Evolutionary conservation across 352 stramenopile species (phyloP).

Genomic region (Globisporangium canariense): DNA sequence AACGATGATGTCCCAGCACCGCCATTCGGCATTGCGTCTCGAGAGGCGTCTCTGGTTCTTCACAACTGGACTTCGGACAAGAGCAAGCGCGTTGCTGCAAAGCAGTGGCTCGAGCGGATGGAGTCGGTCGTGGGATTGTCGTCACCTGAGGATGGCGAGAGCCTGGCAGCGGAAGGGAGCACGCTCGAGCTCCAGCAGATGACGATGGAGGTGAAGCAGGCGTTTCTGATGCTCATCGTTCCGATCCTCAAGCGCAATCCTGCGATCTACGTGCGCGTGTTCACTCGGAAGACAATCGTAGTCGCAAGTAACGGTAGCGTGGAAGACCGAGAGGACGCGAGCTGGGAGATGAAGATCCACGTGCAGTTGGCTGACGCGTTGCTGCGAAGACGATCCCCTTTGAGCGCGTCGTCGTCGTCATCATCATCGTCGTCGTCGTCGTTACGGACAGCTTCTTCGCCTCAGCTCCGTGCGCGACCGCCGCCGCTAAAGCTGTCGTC

Average conservation of each 20-base stretch:
- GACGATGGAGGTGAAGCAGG: constrained; percentile 70
- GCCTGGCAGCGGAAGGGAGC: constrained; percentile 26
- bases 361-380: constrained; percentile 29
- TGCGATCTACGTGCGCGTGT: constrained; percentile 48
- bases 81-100: constrained; percentile 31
- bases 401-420: neutral
- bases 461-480: constrained; percentile 19
- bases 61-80: constrained; percentile 55
- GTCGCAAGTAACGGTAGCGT: neutral
- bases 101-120: constrained; percentile 48
- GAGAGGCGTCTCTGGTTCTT: constrained; percentile 52
- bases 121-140: constrained; percentile 20
- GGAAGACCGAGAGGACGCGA: constrained; percentile 20
- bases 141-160: constrained; percentile 20
- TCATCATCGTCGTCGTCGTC: constrained; percentile 1
- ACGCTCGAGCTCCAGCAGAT: constrained; percentile 55
- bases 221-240: constrained; percentile 63
- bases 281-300: constrained; percentile 29
- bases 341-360: constrained; percentile 67
- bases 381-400: neutral
- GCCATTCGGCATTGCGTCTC: constrained; percentile 51
- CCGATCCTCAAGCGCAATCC: constrained; percentile 60
- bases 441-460: neutral
- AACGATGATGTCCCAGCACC: constrained; percentile 29
- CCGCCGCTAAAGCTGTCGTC: constrained; percentile 2